Evolutionary conservation across 352 stramenopile genomes (phyloP).

Genomic region (Phytopythium helicoides): DNA sequence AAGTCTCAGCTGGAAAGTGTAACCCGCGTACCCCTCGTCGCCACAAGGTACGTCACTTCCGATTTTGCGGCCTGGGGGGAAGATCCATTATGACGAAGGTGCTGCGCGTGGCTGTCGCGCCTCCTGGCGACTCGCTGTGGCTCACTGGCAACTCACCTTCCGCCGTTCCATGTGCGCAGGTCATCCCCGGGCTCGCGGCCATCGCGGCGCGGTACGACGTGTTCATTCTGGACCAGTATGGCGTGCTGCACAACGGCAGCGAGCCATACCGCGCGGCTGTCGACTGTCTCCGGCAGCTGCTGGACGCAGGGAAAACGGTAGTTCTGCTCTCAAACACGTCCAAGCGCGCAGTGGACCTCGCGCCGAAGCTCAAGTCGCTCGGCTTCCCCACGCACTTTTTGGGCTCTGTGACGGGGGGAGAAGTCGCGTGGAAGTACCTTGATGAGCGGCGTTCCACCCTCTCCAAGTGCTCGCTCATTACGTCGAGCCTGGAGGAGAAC

Average conservation of each 20-base stretch:
- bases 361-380: constrained; percentile 52
- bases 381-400: constrained; percentile 66
- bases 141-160: background rate
- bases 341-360: constrained; percentile 48
- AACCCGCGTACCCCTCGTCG: too few relatives aligned
- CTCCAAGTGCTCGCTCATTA: constrained; percentile 39
- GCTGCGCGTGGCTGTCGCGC: background rate
- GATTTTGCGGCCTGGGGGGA: background rate
- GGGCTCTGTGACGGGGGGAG: constrained; percentile 49
- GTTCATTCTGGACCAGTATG: constrained; percentile 92
- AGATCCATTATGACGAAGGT: background rate
- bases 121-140: background rate
- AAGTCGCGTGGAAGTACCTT: constrained; percentile 47
- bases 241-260: constrained; percentile 90
- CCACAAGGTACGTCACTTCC: too few relatives aligned
- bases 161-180: constrained; percentile 9
- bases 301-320: constrained; percentile 58
- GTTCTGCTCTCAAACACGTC: constrained; percentile 90
- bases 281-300: constrained; percentile 59
- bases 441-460: constrained; percentile 18
- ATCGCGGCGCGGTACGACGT: constrained; percentile 75
- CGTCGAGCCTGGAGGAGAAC: constrained; percentile 25
- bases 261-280: constrained; percentile 57
- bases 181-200: constrained; percentile 29
- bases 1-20: too few relatives aligned